These are phyloP conservation scores for Ogataea methanolica DNA, from an alignment of 805 yeast genomes.

Conservation along the genomic window DNA sequence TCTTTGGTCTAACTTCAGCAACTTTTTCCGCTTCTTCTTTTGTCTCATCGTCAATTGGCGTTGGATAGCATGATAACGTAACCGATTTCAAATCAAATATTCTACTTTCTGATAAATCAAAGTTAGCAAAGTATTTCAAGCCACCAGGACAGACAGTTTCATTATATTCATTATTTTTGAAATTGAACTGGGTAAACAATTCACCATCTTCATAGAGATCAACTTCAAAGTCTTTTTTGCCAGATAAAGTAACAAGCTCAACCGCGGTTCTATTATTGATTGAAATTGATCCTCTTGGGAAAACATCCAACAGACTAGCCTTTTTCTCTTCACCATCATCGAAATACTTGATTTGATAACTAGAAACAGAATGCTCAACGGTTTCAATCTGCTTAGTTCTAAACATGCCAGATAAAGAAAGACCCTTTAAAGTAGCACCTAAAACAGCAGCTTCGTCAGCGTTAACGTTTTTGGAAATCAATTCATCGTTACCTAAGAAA, in stretches of 20 bases:
- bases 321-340: slow-evolving; percentile 20
- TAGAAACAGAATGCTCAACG: slow-evolving; percentile 49
- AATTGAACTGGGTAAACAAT: slow-evolving; percentile 6
- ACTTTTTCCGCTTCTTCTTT: slow-evolving; percentile 10
- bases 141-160: slow-evolving; percentile 35
- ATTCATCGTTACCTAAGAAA: slow-evolving; percentile 50
- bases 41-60: slow-evolving; percentile 9
- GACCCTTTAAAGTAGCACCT: slow-evolving; percentile 85
- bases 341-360: slow-evolving; percentile 36
- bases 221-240: slow-evolving; percentile 28
- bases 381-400: slow-evolving; percentile 58
- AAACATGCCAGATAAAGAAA: slow-evolving; percentile 63
- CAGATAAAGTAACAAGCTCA: slow-evolving; percentile 37
- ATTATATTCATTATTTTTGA: slow-evolving; percentile 22
- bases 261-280: slow-evolving; percentile 29
- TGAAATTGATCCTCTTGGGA: slow-evolving; percentile 42
- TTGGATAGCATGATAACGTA: slow-evolving; percentile 28
- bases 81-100: slow-evolving; percentile 43
- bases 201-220: slow-evolving; percentile 31
- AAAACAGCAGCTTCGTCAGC: slow-evolving; percentile 93
- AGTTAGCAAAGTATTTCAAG: slow-evolving; percentile 25
- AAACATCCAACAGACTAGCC: slow-evolving; percentile 31
- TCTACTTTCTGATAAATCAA: slow-evolving; percentile 26
- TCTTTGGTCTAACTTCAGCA: slow-evolving; percentile 16
- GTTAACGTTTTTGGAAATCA: slow-evolving; percentile 77